Percentiles rank a stretch among this genome's conserved stretches.
Conservation (phyloP, 306 rosid species). For the Ochetophila trinervis region DNA sequence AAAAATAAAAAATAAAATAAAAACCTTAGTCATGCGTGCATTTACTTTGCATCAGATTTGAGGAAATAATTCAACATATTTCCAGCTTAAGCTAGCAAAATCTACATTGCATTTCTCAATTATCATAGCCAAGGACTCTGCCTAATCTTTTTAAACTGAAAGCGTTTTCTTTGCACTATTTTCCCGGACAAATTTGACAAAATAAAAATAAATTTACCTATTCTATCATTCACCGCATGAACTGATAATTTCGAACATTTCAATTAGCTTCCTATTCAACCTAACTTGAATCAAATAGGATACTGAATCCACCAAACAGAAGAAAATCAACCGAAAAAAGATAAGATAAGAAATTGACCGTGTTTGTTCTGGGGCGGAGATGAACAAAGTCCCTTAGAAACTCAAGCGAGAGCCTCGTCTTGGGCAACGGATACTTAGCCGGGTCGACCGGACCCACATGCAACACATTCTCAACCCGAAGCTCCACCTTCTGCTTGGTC, state of each 20-base stretch:
- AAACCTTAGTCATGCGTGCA: too few relatives aligned
- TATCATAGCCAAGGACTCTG: too few relatives aligned
- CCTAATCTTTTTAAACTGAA: too few relatives aligned
- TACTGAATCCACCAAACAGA: not conserved
- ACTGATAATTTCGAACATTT: too few relatives aligned
- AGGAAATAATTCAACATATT: too few relatives aligned
- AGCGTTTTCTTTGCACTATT: too few relatives aligned
- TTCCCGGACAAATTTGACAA: too few relatives aligned
- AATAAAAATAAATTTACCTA: too few relatives aligned
- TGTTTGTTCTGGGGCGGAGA: slow-evolving; percentile 85
- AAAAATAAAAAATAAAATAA: too few relatives aligned
- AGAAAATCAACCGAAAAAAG: not conserved
- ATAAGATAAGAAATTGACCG: slow-evolving; percentile 37
- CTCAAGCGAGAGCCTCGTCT: slow-evolving; percentile 73
- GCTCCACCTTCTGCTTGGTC: slow-evolving; percentile 79
- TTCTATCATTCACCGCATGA: too few relatives aligned
- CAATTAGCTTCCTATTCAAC: too few relatives aligned
- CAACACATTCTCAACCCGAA: slow-evolving; percentile 62
- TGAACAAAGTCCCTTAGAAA: slow-evolving; percentile 75
- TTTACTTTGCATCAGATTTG: too few relatives aligned
- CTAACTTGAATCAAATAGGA: not conserved
- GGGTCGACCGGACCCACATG: slow-evolving; percentile 91
- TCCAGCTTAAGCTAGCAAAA: not conserved
- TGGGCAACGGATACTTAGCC: slow-evolving; percentile 80
- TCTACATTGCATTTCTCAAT: not conserved